Evolutionary conservation across 78 protist species (phyloP).

Genomic region (Bodo saltans): DNA sequence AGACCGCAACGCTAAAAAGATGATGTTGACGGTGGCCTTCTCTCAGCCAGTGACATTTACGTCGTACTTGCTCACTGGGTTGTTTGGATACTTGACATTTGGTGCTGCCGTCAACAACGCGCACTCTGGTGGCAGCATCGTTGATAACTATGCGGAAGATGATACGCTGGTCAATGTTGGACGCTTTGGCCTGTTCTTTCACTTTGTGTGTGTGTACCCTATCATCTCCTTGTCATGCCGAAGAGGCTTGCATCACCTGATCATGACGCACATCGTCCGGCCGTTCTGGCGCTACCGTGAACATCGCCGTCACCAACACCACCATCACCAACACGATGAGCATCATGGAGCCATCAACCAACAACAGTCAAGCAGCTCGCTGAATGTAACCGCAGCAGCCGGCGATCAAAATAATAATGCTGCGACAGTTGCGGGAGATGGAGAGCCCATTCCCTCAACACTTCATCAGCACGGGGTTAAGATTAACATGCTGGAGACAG

Average conservation of each 20-base stretch:
- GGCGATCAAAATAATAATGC: too few relatives aligned
- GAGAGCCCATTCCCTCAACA: too few relatives aligned
- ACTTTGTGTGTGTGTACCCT: slow-evolving; percentile 14
- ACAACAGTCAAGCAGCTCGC: too few relatives aligned
- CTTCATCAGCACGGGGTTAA: too few relatives aligned
- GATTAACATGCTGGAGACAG: too few relatives aligned
- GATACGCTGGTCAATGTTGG: slow-evolving; percentile 8
- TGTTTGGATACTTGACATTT: neutral
- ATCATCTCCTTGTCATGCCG: neutral
- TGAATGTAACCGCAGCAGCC: too few relatives aligned
- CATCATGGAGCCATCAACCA: too few relatives aligned
- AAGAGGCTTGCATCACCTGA: neutral
- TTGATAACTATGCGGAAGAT: neutral
- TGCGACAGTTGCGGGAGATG: too few relatives aligned
- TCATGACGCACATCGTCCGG: too few relatives aligned
- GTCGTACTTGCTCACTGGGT: neutral
- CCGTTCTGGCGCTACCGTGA: neutral
- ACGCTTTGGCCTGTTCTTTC: slow-evolving; percentile 8
- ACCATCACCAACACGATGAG: too few relatives aligned
- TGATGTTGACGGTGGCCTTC: neutral
- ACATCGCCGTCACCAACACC: too few relatives aligned
- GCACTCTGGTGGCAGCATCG: slow-evolving; percentile 2
- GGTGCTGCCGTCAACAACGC: neutral
- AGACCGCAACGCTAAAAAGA: neutral
- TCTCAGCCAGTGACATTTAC: neutral